These are phyloP conservation scores for Eucalyptus urophylla DNA, from an alignment of 345 rosid genomes.

Conservation along the genomic window DNA sequence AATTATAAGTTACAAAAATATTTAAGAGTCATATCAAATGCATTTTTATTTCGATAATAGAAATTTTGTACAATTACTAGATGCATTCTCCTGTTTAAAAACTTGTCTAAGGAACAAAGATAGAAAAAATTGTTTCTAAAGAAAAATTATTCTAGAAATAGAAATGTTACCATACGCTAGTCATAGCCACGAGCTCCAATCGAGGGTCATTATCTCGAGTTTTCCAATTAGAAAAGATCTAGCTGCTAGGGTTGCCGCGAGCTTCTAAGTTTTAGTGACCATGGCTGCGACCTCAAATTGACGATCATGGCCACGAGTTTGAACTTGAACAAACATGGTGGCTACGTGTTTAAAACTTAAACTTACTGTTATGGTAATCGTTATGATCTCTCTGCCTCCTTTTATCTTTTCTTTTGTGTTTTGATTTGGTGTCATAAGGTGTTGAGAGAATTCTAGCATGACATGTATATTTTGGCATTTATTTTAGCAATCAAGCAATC, in stretches of 20 bases:
- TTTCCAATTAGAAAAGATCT: not conserved
- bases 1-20: too few species aligned
- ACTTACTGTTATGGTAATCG: not conserved
- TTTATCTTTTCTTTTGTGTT: not conserved
- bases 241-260: not conserved
- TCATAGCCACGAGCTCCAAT: not conserved
- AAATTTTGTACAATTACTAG: too few species aligned
- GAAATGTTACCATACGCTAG: accelerated
- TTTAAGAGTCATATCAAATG: accelerated
- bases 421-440: not conserved
- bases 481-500: not conserved
- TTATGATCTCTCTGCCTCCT: not conserved
- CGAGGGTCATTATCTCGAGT: not conserved
- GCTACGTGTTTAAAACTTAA: not conserved
- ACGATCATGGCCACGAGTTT: not conserved
- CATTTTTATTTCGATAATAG: accelerated
- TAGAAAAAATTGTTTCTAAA: too few species aligned
- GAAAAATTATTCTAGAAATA: too few species aligned
- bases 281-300: not conserved
- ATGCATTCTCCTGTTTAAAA: accelerated
- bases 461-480: not conserved
- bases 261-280: not conserved
- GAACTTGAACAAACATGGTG: not conserved
- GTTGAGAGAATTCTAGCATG: not conserved
- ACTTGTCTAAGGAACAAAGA: too few species aligned